These are phyloP conservation scores for Aspergillus terreus DNA, from an alignment of 2,329 filamentous ascomycete genomes.

Conservation along the genomic window DNA sequence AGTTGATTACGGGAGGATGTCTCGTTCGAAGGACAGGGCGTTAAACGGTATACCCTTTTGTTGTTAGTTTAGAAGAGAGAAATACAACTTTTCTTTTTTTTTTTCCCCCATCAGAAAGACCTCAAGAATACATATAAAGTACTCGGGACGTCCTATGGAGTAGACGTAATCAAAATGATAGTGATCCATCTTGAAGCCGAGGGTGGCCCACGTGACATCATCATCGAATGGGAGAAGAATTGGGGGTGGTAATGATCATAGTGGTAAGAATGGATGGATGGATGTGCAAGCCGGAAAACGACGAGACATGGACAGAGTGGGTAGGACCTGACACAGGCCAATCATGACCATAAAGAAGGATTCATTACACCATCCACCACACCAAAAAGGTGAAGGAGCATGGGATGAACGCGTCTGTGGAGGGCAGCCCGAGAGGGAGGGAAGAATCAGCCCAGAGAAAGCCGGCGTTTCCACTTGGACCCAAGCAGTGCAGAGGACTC, in stretches of 20 bases:
- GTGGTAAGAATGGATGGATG: neutral
- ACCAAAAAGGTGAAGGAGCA: neutral
- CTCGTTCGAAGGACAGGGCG: no score
- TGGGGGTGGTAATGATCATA: neutral
- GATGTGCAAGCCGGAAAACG: neutral
- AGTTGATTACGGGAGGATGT: no score
- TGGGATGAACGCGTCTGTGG: neutral
- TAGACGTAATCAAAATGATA: neutral
- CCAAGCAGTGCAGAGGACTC: slow-evolving; percentile 3
- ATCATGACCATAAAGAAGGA: neutral
- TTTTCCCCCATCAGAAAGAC: no score
- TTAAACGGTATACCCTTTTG: slow-evolving; percentile 4
- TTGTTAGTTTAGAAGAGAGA: neutral
- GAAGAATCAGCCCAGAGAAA: slow-evolving; percentile 9
- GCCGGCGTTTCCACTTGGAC: slow-evolving; percentile 16
- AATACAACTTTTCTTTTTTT: no score
- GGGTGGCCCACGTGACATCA: slow-evolving; percentile 23
- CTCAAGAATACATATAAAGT: neutral
- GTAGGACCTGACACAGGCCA: neutral
- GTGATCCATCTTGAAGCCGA: neutral
- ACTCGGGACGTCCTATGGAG: no score
- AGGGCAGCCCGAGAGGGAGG: slow-evolving; percentile 1
- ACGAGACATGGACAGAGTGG: neutral
- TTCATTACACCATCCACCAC: neutral
- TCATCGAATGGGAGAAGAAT: slow-evolving; percentile 4